Conservation (phyloP, 495 filamentous ascomycete species). For the Penicillium malachiteum region DNA sequence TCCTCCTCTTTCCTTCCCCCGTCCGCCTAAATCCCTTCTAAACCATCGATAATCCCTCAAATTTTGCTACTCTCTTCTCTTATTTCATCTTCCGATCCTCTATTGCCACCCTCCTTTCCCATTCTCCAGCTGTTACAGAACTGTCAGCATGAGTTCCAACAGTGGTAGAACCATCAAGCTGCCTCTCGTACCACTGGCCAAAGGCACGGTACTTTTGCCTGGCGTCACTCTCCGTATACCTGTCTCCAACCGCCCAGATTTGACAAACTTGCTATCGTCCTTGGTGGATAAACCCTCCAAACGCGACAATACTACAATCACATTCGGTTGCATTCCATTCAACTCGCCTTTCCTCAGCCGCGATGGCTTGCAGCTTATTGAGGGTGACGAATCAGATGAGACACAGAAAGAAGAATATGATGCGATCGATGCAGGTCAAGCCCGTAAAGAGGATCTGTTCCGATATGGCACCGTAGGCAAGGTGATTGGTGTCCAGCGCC, state of each 20-base stretch:
- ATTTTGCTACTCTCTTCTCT: slow-evolving; percentile 1
- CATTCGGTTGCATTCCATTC: slow-evolving; percentile 80
- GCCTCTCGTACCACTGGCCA: slow-evolving; percentile 73
- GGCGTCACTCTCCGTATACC: slow-evolving; percentile 75
- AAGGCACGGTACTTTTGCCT: slow-evolving; percentile 74
- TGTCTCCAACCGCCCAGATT: slow-evolving; percentile 74
- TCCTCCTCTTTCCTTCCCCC: slow-evolving; percentile 23
- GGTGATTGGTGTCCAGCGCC: slow-evolving; percentile 79
- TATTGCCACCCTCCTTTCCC: background rate
- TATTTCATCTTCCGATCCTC: background rate
- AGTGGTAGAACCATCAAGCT: slow-evolving; percentile 52
- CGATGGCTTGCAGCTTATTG: slow-evolving; percentile 69
- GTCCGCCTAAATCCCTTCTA: slow-evolving; percentile 9
- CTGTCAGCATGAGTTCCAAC: slow-evolving; percentile 41
- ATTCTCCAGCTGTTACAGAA: background rate
- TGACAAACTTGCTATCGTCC: slow-evolving; percentile 75
- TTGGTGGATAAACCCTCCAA: slow-evolving; percentile 67
- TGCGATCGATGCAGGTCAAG: slow-evolving; percentile 56
- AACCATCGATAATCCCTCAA: slow-evolving; percentile 8
- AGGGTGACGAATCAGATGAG: slow-evolving; percentile 44
- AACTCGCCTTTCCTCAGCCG: slow-evolving; percentile 65
- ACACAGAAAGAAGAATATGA: slow-evolving; percentile 39
- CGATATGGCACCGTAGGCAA: slow-evolving; percentile 74
- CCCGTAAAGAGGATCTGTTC: slow-evolving; percentile 71
- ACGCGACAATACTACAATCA: slow-evolving; percentile 62